Conservation (phyloP, 1,284 basidiomycete genomes). For the Fomitopsis palustris region DNA sequence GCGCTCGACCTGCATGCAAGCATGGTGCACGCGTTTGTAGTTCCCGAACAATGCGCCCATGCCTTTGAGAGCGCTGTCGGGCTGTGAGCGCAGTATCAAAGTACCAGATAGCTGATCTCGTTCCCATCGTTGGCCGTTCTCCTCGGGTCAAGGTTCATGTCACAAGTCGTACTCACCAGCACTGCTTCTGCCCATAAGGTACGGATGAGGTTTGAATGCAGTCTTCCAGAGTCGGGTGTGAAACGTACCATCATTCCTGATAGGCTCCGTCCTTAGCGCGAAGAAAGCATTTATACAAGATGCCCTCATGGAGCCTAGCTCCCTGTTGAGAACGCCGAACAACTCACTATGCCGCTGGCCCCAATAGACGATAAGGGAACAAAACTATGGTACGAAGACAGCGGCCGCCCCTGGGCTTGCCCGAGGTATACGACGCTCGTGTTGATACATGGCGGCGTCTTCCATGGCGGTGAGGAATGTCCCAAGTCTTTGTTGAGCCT, state of each 20-base stretch:
- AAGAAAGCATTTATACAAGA: neutral
- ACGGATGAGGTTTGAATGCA: neutral
- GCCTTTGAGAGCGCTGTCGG: too few species aligned
- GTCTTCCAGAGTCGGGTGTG: neutral
- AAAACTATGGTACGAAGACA: constrained; percentile 3
- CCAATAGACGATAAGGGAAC: constrained; percentile 6
- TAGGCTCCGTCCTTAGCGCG: neutral
- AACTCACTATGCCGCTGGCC: constrained; percentile 2
- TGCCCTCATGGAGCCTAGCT: neutral
- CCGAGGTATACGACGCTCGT: constrained; percentile 3
- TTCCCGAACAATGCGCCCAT: too few species aligned
- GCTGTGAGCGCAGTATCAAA: too few species aligned
- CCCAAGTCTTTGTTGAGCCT: neutral
- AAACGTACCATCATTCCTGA: neutral
- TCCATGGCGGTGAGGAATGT: neutral
- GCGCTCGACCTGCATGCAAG: too few species aligned
- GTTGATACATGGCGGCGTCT: constrained; percentile 1
- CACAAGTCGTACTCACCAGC: too few species aligned
- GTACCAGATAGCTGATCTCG: too few species aligned
- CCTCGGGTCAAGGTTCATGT: too few species aligned
- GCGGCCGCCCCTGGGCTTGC: neutral
- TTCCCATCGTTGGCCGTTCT: too few species aligned
- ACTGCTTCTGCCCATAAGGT: neutral
- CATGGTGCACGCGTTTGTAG: too few species aligned
- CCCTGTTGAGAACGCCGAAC: neutral